phyloP scores from a whole-genome alignment of 129 eudicot genomes.

The Cynara cardunculus region DNA sequence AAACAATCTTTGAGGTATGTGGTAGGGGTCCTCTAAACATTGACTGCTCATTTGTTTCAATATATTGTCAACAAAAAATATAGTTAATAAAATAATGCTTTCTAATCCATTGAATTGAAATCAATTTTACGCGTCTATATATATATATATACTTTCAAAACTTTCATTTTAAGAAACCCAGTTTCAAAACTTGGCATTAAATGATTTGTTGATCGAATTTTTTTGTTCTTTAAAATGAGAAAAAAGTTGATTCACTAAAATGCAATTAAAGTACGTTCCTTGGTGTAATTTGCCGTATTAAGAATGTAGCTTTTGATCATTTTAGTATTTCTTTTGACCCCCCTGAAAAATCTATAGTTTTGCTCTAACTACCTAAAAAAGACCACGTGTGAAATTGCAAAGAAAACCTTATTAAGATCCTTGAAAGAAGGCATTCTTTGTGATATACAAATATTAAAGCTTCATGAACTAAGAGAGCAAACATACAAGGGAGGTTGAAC shows the following conservation, averaged over 20 bases:
- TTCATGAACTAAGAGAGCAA: not conserved
- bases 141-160: not conserved
- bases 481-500: too few species aligned
- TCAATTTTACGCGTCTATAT: not conserved
- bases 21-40: not conserved
- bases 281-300: not conserved
- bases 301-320: not conserved
- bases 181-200: not conserved
- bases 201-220: not conserved
- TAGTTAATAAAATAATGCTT: not conserved
- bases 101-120: not conserved
- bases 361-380: not conserved
- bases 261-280: not conserved
- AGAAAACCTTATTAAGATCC: not conserved
- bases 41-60: not conserved
- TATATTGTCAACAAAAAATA: not conserved
- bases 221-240: too few species aligned
- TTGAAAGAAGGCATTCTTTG: not conserved
- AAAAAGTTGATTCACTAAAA: too few species aligned
- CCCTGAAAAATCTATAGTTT: not conserved
- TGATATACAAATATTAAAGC: not conserved
- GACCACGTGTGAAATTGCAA: not conserved
- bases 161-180: not conserved
- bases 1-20: not conserved
- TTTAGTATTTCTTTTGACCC: not conserved